phyloP scores from a whole-genome alignment of 2,329 filamentous ascomycete genomes.

The Lomentospora prolificans region DNA sequence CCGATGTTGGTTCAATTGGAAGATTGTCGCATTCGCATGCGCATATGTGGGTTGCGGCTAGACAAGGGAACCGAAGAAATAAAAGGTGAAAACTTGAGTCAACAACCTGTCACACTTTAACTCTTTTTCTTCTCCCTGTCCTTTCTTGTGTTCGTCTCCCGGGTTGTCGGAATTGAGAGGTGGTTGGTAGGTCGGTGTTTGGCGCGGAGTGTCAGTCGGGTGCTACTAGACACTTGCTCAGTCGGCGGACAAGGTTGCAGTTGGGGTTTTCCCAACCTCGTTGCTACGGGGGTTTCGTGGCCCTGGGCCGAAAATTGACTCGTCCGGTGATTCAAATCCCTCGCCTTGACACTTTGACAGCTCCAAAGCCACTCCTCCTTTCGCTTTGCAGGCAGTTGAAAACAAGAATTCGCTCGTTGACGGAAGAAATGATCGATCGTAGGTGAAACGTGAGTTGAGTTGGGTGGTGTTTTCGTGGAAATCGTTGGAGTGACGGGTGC shows the following conservation, averaged over 20 bases:
- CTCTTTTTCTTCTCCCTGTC: constrained; percentile 7
- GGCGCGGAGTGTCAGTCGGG: neutral
- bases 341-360: neutral
- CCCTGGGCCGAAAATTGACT: neutral
- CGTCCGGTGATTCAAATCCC: neutral
- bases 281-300: neutral
- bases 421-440: neutral
- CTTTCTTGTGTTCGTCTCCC: constrained; percentile 11
- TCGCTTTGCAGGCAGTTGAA: neutral
- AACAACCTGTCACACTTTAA: neutral
- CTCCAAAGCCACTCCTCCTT: neutral
- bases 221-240: neutral
- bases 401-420: neutral
- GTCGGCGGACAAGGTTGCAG: neutral
- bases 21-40: neutral
- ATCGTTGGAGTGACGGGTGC: neutral
- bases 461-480: neutral
- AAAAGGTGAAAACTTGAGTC: constrained; percentile 7
- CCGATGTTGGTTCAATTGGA: neutral
- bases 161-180: constrained; percentile 11
- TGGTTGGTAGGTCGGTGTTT: constrained; percentile 2
- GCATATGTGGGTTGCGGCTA: neutral
- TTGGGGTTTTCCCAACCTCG: constrained; percentile 2
- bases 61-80: neutral
- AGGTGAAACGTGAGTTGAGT: constrained; percentile 1